Evolutionary conservation across 129 eudicot species (phyloP).

Genomic region (Pulicaria dysenterica): DNA sequence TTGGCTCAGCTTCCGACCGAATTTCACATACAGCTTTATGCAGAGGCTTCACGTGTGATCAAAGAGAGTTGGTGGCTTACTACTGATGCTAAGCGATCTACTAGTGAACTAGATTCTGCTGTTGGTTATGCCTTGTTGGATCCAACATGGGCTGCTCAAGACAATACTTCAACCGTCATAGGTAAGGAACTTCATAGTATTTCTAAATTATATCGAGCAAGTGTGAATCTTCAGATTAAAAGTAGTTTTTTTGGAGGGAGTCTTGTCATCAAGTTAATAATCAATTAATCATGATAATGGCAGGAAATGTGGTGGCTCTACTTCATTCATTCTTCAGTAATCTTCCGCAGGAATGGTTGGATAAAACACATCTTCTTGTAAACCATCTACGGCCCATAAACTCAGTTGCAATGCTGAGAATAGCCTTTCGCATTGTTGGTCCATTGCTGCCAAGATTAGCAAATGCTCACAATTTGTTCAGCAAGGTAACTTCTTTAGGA

Average conservation of each 20-base stretch:
- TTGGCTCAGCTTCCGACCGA: constrained; percentile 96
- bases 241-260: too few relatives aligned
- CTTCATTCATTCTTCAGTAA: constrained; percentile 85
- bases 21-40: constrained; percentile 81
- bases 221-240: too few relatives aligned
- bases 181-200: constrained; percentile 41
- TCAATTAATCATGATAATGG: constrained; percentile 21
- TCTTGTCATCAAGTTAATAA: constrained; percentile 6
- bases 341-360: constrained; percentile 96
- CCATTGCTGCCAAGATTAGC: constrained; percentile 91
- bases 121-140: constrained; percentile 95
- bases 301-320: constrained; percentile 90
- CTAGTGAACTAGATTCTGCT: constrained; percentile 79
- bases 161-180: constrained; percentile 91
- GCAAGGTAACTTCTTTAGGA: constrained; percentile 55
- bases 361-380: constrained; percentile 86
- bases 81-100: constrained; percentile 72
- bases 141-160: constrained; percentile 99
- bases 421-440: constrained; percentile 88
- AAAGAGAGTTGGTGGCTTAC: constrained; percentile 97
- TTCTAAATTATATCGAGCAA: too few relatives aligned
- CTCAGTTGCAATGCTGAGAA: constrained; percentile 82
- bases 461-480: constrained; percentile 85
- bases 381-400: constrained; percentile 87
- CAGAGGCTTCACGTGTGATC: constrained; percentile 84